phyloP scores from a whole-genome alignment of 1,284 basidiomycete genomes.

The Butyriboletus pseudospeciosus region DNA sequence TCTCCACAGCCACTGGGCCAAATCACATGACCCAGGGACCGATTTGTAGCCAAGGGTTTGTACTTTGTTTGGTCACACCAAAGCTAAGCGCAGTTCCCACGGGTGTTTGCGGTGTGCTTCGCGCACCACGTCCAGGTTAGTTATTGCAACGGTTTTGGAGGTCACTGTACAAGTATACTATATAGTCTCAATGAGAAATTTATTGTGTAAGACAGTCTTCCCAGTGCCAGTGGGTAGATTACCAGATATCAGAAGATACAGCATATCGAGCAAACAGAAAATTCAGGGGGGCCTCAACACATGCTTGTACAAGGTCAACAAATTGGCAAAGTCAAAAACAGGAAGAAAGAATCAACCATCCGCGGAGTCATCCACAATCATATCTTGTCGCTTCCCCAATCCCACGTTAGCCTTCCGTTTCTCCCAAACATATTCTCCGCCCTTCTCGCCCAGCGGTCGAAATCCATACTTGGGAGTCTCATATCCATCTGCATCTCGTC shows the following conservation, averaged over 20 bases:
- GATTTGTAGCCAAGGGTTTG: too few species aligned
- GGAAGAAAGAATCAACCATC: slow-evolving; percentile 1
- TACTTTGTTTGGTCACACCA: too few species aligned
- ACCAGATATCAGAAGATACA: slow-evolving; percentile 4
- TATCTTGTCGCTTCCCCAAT: slow-evolving; percentile 7
- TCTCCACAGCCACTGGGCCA: too few species aligned
- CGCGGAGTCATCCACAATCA: slow-evolving; percentile 18
- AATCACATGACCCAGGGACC: too few species aligned
- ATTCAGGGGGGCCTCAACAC: background rate
- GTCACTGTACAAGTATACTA: too few species aligned
- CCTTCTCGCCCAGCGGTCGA: slow-evolving; percentile 8
- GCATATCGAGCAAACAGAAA: background rate
- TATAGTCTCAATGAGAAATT: too few species aligned
- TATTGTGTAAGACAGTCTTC: too few species aligned
- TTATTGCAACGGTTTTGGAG: too few species aligned
- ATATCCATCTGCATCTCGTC: slow-evolving; percentile 11
- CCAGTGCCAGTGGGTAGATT: too few species aligned
- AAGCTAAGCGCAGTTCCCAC: too few species aligned
- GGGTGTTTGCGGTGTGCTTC: too few species aligned
- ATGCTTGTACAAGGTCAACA: background rate
- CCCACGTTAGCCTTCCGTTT: background rate
- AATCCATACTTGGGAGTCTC: slow-evolving; percentile 25
- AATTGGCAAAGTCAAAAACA: background rate
- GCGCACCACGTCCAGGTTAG: too few species aligned
- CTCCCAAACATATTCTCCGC: background rate